These are phyloP conservation scores for Teratosphaeria destructans DNA, from an alignment of 2,329 filamentous ascomycete genomes.

Conservation along the genomic window DNA sequence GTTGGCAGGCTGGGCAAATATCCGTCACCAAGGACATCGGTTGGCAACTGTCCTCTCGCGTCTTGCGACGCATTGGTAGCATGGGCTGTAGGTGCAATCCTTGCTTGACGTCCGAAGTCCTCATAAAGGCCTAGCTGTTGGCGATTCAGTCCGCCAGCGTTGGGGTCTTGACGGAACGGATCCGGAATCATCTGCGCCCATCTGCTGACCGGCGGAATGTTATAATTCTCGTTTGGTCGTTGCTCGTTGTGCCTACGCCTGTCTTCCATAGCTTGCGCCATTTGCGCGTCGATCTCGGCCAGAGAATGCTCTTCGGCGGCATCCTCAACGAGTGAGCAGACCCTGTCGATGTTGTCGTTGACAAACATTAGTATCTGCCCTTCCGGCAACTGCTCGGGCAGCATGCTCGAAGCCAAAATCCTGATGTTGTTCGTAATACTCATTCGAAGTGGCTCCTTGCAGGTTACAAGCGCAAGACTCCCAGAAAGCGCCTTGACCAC, in stretches of 20 bases:
- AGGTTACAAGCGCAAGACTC: constrained; percentile 91
- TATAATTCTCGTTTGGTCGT: constrained; percentile 73
- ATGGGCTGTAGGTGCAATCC: constrained; percentile 41
- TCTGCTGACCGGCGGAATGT: constrained; percentile 63
- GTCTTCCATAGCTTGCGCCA: constrained; percentile 67
- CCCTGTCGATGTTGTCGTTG: constrained; percentile 90
- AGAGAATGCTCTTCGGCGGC: constrained; percentile 89
- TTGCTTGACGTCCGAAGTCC: constrained; percentile 81
- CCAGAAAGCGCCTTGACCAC: constrained; percentile 94
- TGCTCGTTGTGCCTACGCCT: constrained; percentile 65
- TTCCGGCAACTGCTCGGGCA: constrained; percentile 69
- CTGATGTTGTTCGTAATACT: constrained; percentile 97
- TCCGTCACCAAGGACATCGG: constrained; percentile 51
- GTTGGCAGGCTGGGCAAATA: constrained; percentile 54
- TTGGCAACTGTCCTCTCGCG: constrained; percentile 47
- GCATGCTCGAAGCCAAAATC: constrained; percentile 55
- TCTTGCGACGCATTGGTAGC: constrained; percentile 48
- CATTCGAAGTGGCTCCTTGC: constrained; percentile 89
- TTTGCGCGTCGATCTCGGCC: constrained; percentile 88
- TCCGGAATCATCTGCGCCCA: constrained; percentile 93
- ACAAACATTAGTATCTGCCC: constrained; percentile 97
- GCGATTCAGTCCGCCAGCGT: constrained; percentile 51
- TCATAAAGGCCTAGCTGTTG: constrained; percentile 96
- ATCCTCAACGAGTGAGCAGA: constrained; percentile 88
- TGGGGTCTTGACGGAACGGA: constrained; percentile 74